Conservation (phyloP, 2,329 filamentous ascomycete species). For the Fusarium drepaniforme region DNA sequence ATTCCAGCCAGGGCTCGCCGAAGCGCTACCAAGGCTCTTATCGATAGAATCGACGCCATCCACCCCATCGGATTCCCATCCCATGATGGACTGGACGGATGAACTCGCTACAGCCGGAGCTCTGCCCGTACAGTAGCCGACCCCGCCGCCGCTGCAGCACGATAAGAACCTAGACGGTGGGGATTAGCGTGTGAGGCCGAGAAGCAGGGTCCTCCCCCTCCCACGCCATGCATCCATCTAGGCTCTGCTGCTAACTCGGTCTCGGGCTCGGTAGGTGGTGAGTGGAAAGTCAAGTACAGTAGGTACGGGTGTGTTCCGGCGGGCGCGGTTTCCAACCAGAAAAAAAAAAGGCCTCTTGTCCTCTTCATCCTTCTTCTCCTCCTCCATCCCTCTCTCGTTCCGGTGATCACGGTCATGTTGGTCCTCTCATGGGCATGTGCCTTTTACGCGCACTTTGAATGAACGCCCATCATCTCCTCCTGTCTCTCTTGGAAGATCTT, state of each 20-base stretch:
- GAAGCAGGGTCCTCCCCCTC: constrained; percentile 21
- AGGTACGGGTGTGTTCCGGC: constrained; percentile 15
- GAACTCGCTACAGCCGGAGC: constrained; percentile 7
- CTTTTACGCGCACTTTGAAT: constrained; percentile 24
- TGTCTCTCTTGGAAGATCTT: constrained; percentile 17
- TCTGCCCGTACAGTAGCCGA: constrained; percentile 14
- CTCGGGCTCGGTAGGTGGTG: constrained; percentile 15
- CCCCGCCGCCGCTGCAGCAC: constrained; percentile 28
- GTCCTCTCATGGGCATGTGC: constrained; percentile 40
- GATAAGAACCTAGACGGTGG: constrained; percentile 28
- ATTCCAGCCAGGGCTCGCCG: constrained; percentile 33
- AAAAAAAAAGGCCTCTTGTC: constrained; percentile 18
- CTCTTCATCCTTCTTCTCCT: constrained; percentile 5
- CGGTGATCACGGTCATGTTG: constrained; percentile 45
- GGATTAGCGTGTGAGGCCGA: constrained; percentile 21
- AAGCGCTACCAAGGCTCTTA: constrained; percentile 19
- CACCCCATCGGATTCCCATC: background rate
- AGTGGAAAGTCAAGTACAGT: background rate
- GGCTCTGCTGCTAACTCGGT: constrained; percentile 18
- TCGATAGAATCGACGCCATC: constrained; percentile 15
- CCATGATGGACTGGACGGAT: background rate
- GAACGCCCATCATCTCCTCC: constrained; percentile 12
- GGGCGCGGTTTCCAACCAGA: constrained; percentile 11
- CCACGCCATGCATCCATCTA: background rate
- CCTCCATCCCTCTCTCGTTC: constrained; percentile 6